A percentile compares a stretch with the other conserved stretches of the same genome.
Evolutionary conservation across 495 filamentous ascomycete species (phyloP).

Genomic region (Xylaria longipes): DNA sequence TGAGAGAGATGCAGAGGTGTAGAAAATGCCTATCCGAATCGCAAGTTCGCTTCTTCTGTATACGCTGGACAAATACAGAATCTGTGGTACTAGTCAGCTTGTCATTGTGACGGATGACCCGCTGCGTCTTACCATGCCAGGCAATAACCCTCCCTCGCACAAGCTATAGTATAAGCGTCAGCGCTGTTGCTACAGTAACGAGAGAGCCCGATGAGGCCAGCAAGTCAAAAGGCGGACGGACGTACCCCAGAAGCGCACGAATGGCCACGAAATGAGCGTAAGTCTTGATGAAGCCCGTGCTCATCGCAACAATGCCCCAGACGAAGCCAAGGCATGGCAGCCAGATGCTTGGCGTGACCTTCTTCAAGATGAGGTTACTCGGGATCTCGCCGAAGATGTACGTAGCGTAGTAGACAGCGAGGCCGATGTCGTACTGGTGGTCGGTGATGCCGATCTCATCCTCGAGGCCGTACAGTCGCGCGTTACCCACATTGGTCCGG

Average conservation of each 20-base stretch:
- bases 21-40: slow-evolving; percentile 60
- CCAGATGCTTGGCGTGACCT: slow-evolving; percentile 66
- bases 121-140: slow-evolving; percentile 51
- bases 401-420: slow-evolving; percentile 62
- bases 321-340: slow-evolving; percentile 60
- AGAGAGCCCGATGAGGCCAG: background rate
- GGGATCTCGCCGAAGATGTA: slow-evolving; percentile 73
- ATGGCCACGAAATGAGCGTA: slow-evolving; percentile 77
- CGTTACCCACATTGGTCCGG: slow-evolving; percentile 83
- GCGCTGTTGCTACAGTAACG: background rate
- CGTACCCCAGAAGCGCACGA: slow-evolving; percentile 74
- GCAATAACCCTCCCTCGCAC: slow-evolving; percentile 57
- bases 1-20: slow-evolving; percentile 60
- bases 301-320: slow-evolving; percentile 65
- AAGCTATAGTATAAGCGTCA: slow-evolving; percentile 30
- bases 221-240: slow-evolving; percentile 48
- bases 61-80: slow-evolving; percentile 56
- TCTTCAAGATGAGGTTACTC: slow-evolving; percentile 86
- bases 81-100: slow-evolving; percentile 30
- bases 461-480: slow-evolving; percentile 74
- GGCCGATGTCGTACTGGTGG: slow-evolving; percentile 71
- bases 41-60: slow-evolving; percentile 58
- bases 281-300: slow-evolving; percentile 77
- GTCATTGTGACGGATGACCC: background rate
- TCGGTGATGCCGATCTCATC: slow-evolving; percentile 67